Percentiles rank a stretch among this genome's conserved stretches.
These are phyloP conservation scores for Exserohilum turcica DNA, from an alignment of 2,329 filamentous ascomycete species.

Conservation along the genomic window DNA sequence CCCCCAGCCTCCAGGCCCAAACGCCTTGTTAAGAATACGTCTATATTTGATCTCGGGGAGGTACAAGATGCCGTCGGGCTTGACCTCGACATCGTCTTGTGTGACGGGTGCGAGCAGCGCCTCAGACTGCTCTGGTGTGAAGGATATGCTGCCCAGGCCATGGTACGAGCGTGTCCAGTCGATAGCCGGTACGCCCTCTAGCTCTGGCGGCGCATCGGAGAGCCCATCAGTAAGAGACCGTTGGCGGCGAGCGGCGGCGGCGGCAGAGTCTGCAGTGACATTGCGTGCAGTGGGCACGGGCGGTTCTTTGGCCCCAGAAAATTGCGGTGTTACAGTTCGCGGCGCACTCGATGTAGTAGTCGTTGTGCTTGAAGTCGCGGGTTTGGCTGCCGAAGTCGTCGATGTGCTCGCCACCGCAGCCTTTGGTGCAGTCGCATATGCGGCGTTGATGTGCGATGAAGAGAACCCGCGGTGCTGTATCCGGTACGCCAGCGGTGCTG, in stretches of 20 bases:
- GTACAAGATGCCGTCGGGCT: slow-evolving; percentile 96
- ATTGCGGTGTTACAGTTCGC: slow-evolving; percentile 36
- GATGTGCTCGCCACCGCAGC: slow-evolving; percentile 20
- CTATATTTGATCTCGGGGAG: slow-evolving; percentile 98
- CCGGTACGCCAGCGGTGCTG: slow-evolving; percentile 20
- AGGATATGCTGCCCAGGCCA: slow-evolving; percentile 73
- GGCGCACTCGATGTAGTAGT: slow-evolving; percentile 23
- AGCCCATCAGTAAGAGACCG: slow-evolving; percentile 58
- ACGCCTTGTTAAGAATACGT: slow-evolving; percentile 84
- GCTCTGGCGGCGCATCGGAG: slow-evolving; percentile 54
- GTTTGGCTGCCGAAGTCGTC: slow-evolving; percentile 18
- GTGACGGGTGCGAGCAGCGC: slow-evolving; percentile 71
- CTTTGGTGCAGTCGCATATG: slow-evolving; percentile 31
- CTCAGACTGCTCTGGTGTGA: slow-evolving; percentile 70
- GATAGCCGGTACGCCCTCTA: slow-evolving; percentile 60
- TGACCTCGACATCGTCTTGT: slow-evolving; percentile 86
- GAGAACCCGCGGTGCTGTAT: slow-evolving; percentile 29
- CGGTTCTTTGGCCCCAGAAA: slow-evolving; percentile 37
- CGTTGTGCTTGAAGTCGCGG: slow-evolving; percentile 13
- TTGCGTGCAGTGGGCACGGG: slow-evolving; percentile 42
- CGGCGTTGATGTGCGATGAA: slow-evolving; percentile 26
- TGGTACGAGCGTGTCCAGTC: slow-evolving; percentile 88
- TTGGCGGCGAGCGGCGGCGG: slow-evolving; percentile 33
- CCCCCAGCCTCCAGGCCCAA: slow-evolving; percentile 95
- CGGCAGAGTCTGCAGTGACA: slow-evolving; percentile 32